These are phyloP conservation scores for Paspalum vaginatum DNA, from an alignment of 176 grass and related monocot species.

Conservation along the genomic window DNA sequence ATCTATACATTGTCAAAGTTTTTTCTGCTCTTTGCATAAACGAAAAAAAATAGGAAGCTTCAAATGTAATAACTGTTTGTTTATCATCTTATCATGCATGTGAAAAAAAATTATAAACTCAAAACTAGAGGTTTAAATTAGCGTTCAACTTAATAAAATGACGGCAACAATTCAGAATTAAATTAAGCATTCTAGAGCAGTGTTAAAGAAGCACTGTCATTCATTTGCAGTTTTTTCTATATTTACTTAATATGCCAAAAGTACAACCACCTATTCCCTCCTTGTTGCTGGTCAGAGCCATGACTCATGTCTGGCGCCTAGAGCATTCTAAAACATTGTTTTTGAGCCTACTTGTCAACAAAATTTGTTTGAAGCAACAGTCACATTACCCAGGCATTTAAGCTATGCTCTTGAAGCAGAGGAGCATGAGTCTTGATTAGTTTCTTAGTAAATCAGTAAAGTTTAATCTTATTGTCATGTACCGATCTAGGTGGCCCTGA, in stretches of 20 bases:
- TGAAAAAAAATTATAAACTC: not conserved
- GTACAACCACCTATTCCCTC: not conserved
- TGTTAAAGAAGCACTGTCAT: not conserved
- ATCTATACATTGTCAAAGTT: not conserved
- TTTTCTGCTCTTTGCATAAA: not conserved
- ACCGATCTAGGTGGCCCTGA: too few species aligned
- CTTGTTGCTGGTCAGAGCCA: not conserved
- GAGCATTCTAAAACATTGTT: not conserved
- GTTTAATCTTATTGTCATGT: not conserved
- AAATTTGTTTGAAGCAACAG: not conserved
- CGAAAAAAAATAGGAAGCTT: not conserved
- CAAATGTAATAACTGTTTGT: not conserved
- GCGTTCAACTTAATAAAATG: not conserved
- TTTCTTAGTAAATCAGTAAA: not conserved
- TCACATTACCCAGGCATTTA: not conserved
- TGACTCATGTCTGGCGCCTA: too few species aligned
- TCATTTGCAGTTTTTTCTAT: too few species aligned
- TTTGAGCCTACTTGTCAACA: not conserved
- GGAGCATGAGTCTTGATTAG: not conserved
- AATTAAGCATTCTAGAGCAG: not conserved
- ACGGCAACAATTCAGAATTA: not conserved
- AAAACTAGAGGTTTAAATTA: not conserved
- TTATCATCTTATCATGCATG: not conserved
- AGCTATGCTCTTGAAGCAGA: too few species aligned
- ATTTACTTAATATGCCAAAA: not conserved